Evolutionary conservation across 2,329 filamentous ascomycete species (phyloP), one percentile per base, ranked within the genome.

Genomic region (Colletotrichum sp.): DNA sequence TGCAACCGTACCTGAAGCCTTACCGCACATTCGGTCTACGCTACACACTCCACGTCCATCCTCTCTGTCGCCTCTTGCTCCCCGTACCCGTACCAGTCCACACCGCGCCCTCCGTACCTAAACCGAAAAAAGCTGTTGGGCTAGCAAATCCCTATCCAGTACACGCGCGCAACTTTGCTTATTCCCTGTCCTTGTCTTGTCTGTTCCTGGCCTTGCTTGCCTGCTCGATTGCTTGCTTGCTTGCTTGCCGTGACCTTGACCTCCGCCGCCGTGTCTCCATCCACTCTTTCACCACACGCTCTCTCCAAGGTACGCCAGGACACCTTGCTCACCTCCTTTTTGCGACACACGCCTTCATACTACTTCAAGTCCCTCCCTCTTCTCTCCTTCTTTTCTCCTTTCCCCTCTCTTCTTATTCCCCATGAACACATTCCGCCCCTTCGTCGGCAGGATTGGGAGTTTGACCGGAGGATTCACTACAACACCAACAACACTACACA

Each of bases 321-420:
- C 72, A 63, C 75, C 75, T 74, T 74, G 73, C 78, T 79, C 79
- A 77, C 78, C 77, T 78, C 77, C 66, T 72, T 62, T 57, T 72
- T 66, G 73, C 69, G 52, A 55, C 34, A 67, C 69, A 30, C 66
- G 44, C 44, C 44, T 52, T 52, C 44, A 52, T 22, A 52, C 79
- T 71, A 72, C 72, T 72, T 79, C 76, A 75, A 77, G 55, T 67
- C 55, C 30, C 34, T 76, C 69, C 75, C 74, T 72, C 66, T 75
- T 78, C 67, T 77, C 62, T 52, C 68, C 71, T 60, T 73, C 74
- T 71, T 64, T 74, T 77, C 68, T 77, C 59, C 68, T 71, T 75
- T 70, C 75, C 66, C 66, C 57, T 63, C 66, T 65, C 44, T 52
- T 52, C 44, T 71, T 70, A 71, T 64, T 64, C 67, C 63, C 72